Evolutionary conservation across 306 rosid species (phyloP), one percentile per base, ranked within the genome.

Genomic region (Canavalia gladiata): DNA sequence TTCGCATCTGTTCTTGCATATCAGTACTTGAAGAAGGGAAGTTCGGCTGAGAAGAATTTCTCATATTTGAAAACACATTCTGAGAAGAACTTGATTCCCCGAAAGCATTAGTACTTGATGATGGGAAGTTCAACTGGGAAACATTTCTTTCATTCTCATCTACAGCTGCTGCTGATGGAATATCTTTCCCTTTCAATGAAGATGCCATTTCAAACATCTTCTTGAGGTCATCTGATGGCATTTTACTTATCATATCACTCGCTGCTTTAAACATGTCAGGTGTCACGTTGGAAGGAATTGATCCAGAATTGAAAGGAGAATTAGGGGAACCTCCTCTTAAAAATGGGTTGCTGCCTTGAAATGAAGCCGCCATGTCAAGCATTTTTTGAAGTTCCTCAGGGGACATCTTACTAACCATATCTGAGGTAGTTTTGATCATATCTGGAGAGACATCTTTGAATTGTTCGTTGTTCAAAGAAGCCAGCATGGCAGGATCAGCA

Each of bases 1-100:
- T 93, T 85, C 91, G 90, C 96, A 95, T 90, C 90, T 95, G 99
- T 60, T 92, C 99, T 88, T 95, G 97, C 71, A 95, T 41, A 89
- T 92, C 97, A 72, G 75, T 28, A 75, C 93, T 80, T 65, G 98
- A 88, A 45, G 94, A 81, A 71, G 93, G 92, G 85, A 90, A 89
- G 85, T 84, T 88, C 52, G 94, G 70, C 79, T 65, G 90, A 74
- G 90, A 78, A 87, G 80, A 68, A 76, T 81, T 90, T 68, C 91
- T 74, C 82, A 78, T 78, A 83, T 87, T 86, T 45, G 94, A 63
- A 78, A 89, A 78, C 0, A 75, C 33, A 75, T 87, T 82, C 1
- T 5, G 73, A 54, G 88, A 76, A 52, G 96, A 82, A 82, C 90
- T 88, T 45, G 89, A 72, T 86, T 86, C 94, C 62, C 88, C 92